Evolutionary conservation across 257 asterid genomes (phyloP), one percentile per base, ranked within the genome.

Genomic region (Linderniella brevidens): DNA sequence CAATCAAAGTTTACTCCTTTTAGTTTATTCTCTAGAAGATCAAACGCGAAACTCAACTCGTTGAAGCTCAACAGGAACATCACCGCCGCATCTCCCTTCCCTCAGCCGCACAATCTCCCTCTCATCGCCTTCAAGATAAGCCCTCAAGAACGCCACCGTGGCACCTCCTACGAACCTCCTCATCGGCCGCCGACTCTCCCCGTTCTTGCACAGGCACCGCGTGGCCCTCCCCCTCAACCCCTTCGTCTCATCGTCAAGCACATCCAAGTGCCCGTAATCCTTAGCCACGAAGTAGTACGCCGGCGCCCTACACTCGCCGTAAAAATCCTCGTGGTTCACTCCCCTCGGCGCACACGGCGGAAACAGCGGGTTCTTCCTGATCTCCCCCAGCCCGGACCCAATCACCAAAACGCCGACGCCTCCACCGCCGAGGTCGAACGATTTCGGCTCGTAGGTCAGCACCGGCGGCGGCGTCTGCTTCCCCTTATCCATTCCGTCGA

Each of bases 321-420:
- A 86, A 45, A 86, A 82, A 62, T 86, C 78, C 48, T 64, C 66
- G 58, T 82, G 95, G 25, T 87, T 87, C 71, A 87, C 92, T 59
- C 93, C 95, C 59, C 58, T 75, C 0, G 95, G 95, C 0, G 95
- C 97, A 55, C 92, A 82, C 0, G 97, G 70, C 2, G 92, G 97
- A 52, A 82, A 86, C 8, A 87, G 35, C 3, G 78, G 66, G 56
- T 82, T 82, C 58, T n/a, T 76, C 37, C 48, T 71, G 11, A 75
- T 54, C 47, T 77, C 92, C 10, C 95, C 95, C 49, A 79, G 17
- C 0, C 93, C 92, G n/a, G 97, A 71, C 8, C 97, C 97, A 5
- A 87, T 54, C 0, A 87, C 71, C 19, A 87, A 35, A 17, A 72
- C 93, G 0, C 73, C 68, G 52, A 39, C 15, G 43, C 11, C 40